A percentile compares a stretch with the other conserved stretches of the same genome.
Conservation (phyloP, 2,329 filamentous ascomycete species). For the Aspergillus brunneoviolaceus region DNA sequence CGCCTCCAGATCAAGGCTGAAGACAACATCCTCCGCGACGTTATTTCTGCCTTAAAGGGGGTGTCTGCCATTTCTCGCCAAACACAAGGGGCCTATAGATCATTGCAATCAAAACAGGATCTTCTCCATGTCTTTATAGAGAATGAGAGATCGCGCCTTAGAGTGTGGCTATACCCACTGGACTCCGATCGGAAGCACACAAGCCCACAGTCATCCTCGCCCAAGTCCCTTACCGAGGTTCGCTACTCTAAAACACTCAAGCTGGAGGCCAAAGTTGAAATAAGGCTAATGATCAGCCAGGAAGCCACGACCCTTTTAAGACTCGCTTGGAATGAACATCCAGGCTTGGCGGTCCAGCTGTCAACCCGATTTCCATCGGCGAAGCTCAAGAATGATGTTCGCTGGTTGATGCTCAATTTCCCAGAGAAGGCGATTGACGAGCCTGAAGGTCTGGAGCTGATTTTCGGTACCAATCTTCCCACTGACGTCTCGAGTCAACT, state of each 20-base stretch:
- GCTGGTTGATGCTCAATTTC: conserved; percentile 75
- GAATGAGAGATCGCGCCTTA: conserved; percentile 78
- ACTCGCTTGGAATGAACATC: conserved; percentile 83
- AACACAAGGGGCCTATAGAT: conserved; percentile 57
- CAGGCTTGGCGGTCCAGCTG: conserved; percentile 84
- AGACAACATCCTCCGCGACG: conserved; percentile 74
- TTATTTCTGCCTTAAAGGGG: conserved; percentile 64
- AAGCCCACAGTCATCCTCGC: conserved; percentile 46
- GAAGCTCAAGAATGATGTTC: conserved; percentile 71
- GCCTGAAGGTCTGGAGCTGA: conserved; percentile 76
- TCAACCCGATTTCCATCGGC: conserved; percentile 74
- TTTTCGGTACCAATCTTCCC: conserved; percentile 75
- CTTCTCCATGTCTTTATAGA: conserved; percentile 78
- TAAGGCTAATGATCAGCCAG: conserved; percentile 36
- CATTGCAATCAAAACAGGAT: conserved; percentile 75
- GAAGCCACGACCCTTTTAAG: conserved; percentile 65
- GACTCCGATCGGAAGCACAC: conserved; percentile 60
- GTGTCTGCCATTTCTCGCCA: conserved; percentile 60
- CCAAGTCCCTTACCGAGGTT: conserved; percentile 43
- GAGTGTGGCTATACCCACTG: conserved; percentile 86
- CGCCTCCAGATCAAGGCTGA: conserved; percentile 92
- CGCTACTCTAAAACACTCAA: conserved; percentile 8
- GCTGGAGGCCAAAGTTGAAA: not conserved
- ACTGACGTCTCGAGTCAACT: conserved; percentile 79
- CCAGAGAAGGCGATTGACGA: conserved; percentile 80